phyloP scores from a whole-genome alignment of 2,329 filamentous ascomycete genomes.

The Penicillium corylophilum region DNA sequence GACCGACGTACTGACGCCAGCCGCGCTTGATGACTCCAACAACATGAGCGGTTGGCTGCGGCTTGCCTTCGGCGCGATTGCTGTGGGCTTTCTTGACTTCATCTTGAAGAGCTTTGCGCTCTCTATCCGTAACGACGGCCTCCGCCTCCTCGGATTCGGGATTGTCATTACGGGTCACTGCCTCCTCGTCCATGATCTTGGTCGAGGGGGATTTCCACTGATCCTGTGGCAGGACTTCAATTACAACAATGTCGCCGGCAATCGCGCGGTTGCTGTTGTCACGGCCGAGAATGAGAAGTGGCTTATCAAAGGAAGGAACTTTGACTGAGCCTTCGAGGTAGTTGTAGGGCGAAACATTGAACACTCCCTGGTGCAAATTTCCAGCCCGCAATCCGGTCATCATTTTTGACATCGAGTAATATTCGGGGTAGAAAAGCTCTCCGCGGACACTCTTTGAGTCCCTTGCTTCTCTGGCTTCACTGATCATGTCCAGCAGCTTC shows the following conservation, averaged over 20 bases:
- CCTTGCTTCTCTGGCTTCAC: conserved; percentile 69
- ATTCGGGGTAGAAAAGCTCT: conserved; percentile 81
- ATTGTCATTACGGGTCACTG: conserved; percentile 88
- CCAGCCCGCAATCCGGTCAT: conserved; percentile 90
- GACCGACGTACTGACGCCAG: conserved; percentile 96
- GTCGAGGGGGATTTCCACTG: conserved; percentile 97
- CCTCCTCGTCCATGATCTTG: conserved; percentile 93
- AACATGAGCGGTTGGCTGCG: conserved; percentile 87
- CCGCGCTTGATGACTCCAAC: conserved; percentile 93
- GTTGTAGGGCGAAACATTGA: conserved; percentile 97
- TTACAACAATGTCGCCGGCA: conserved; percentile 86
- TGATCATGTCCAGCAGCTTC: conserved; percentile 88
- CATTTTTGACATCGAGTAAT: conserved; percentile 85
- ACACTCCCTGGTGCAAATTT: conserved; percentile 87
- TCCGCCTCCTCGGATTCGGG: conserved; percentile 74
- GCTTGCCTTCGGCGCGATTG: conserved; percentile 69
- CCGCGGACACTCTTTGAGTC: conserved; percentile 62
- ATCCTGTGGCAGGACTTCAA: conserved; percentile 88
- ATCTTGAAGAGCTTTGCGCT: conserved; percentile 83
- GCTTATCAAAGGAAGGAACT: conserved; percentile 84
- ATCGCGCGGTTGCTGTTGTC: conserved; percentile 96
- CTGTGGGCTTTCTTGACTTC: conserved; percentile 85
- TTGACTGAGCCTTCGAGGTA: conserved; percentile 92
- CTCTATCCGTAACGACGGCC: conserved; percentile 81
- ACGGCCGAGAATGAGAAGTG: conserved; percentile 81